A percentile compares a stretch with the other conserved stretches of the same genome.
Evolutionary conservation across 1,284 basidiomycete genomes (phyloP).

Genomic region (Peniophora sp.): DNA sequence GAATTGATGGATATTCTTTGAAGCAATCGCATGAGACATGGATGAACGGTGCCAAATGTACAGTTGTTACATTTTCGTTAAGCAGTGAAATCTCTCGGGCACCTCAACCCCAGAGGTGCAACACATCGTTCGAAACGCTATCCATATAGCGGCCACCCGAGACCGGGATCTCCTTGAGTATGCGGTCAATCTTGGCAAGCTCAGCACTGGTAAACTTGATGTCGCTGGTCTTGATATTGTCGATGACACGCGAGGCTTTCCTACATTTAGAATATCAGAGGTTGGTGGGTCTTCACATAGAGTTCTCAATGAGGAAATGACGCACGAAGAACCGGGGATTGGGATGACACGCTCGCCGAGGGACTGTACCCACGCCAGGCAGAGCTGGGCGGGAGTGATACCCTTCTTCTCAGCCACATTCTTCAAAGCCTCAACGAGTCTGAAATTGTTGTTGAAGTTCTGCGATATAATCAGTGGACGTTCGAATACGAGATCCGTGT

Average conservation of each 20-base stretch:
- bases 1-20: too few species aligned
- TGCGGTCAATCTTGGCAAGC: background rate
- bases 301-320: too few species aligned
- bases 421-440: conserved; percentile 41
- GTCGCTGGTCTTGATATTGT: background rate
- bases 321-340: conserved; percentile 51
- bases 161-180: background rate
- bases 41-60: too few species aligned
- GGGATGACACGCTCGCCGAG: conserved; percentile 42
- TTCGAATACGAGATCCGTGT: background rate
- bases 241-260: background rate
- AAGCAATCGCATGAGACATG: too few species aligned
- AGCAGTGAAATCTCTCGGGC: too few species aligned
- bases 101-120: background rate
- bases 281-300: too few species aligned
- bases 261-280: too few species aligned
- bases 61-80: too few species aligned
- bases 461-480: conserved; percentile 5
- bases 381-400: conserved; percentile 48
- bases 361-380: conserved; percentile 51
- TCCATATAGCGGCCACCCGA: background rate
- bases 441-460: conserved; percentile 48
- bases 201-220: background rate
- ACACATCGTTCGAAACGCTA: background rate
- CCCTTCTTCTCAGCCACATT: conserved; percentile 40